Evolutionary conservation across 768 basidiomycete species (phyloP).

Genomic region (Kwoniella bestiolae): DNA sequence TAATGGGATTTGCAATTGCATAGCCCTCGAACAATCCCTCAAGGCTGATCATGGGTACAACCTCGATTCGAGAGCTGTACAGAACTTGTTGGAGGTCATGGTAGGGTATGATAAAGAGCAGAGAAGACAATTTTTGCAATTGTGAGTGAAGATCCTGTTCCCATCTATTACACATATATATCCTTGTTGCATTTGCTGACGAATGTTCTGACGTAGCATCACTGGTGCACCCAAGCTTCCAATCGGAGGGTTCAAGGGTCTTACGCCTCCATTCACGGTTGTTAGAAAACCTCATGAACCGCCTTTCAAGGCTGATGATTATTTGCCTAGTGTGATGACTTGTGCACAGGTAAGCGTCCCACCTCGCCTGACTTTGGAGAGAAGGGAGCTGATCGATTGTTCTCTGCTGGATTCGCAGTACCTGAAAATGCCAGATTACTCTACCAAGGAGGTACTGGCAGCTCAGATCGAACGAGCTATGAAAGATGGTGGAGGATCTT

Average conservation of each 20-base stretch:
- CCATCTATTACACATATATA: background rate
- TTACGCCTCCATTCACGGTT: conserved; percentile 91
- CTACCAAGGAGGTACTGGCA: conserved; percentile 78
- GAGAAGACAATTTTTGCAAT: conserved; percentile 89
- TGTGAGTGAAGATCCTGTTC: conserved; percentile 59
- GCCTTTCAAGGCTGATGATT: conserved; percentile 87
- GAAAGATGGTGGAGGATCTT: conserved; percentile 91
- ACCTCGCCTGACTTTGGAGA: too few relatives aligned
- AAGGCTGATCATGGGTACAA: conserved; percentile 99
- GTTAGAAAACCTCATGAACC: conserved; percentile 96
- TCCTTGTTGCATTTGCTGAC: background rate
- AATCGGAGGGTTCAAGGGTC: conserved; percentile 93
- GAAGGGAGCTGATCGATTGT: conserved; percentile 11
- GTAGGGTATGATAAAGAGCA: conserved; percentile 72
- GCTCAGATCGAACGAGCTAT: conserved; percentile 83
- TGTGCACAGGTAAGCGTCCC: conserved; percentile 64
- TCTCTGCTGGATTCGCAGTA: conserved; percentile 38
- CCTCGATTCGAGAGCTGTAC: conserved; percentile 87
- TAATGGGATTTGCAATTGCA: conserved; percentile 50
- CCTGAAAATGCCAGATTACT: conserved; percentile 94
- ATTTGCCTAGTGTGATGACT: conserved; percentile 97
- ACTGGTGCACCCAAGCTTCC: conserved; percentile 96
- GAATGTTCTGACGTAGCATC: conserved; percentile 59
- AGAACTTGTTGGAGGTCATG: conserved; percentile 84
- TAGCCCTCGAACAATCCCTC: conserved; percentile 79